Base-by-base conservation (phyloP, 2,329 filamentous ascomycete genomes). In the Alternaria triticimaculans region DNA sequence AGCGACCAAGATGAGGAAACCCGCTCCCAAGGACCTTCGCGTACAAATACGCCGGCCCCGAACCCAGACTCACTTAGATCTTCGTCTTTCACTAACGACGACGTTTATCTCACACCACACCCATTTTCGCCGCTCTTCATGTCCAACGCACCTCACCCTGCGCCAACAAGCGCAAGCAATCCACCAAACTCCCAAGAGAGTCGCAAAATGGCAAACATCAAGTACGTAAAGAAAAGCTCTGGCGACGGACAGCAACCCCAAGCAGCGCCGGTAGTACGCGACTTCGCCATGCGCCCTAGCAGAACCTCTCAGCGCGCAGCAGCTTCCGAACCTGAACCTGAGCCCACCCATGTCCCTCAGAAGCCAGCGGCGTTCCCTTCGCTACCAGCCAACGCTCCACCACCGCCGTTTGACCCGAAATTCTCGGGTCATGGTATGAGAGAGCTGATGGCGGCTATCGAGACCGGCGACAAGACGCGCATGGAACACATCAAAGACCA, bases 281-380 rank as follows among this genome's bases (percentile, higher is more conserved):
- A 33, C 54, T 14, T 20, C 11, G 26, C 23, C n/a, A 28, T 21
- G 11, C 55, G 45, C 44, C 12, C 30, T 21, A 26, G 18, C 33
- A 63, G 23, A 5, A 15, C 14, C 11, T 21, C 45, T 41, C 41
- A 21, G 30, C 57, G 48, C n/a, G 25, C 10, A 25, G 8, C 25
- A n/a, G 21, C 30, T 49, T 18, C 44, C 3, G 20, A 21, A 14
- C 15, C 30, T 15, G 23, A 23, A 10, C 28, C 14, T 28, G 30
- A 12, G 14, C 23, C 33, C 6, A 6, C 20, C 0, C 45, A 30
- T 14, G 37, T 48, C 56, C 51, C 37, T 12, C 46, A 12, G 6
- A 46, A 55, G 33, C 55, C 64, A 30, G 55, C 62, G 23, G 62
- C 64, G 5, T 66, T 66, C 12, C 64, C 64, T 14, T 60, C 58